phyloP scores from a whole-genome alignment of 164 flowering plant species.

The Umbilicus rupestris region DNA sequence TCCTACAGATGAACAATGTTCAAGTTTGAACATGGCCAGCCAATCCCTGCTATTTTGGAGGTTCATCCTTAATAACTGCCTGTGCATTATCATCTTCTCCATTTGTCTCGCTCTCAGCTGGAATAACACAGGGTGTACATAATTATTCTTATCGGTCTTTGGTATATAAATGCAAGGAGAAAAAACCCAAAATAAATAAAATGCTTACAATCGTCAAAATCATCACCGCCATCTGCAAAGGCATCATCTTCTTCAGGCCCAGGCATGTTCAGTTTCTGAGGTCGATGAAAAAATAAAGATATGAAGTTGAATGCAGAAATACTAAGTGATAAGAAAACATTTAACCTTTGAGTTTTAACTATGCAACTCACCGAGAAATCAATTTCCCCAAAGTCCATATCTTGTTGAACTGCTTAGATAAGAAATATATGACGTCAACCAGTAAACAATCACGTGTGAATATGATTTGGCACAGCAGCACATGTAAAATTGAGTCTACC shows the following conservation, averaged over 20 bases:
- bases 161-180: background rate
- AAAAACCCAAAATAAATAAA: background rate
- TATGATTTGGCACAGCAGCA: background rate
- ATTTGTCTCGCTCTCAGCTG: background rate
- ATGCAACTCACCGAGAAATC: conserved; percentile 46
- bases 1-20: background rate
- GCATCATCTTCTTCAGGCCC: conserved; percentile 8
- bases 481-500: conserved; percentile 1
- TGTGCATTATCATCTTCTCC: background rate
- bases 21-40: background rate
- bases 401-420: conserved; percentile 25
- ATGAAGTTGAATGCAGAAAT: background rate
- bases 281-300: background rate
- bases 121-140: background rate
- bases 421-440: background rate
- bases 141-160: background rate
- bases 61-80: background rate
- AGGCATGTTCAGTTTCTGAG: conserved; percentile 25
- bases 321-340: background rate
- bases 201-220: conserved; percentile 9
- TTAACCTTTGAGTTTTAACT: too few species aligned
- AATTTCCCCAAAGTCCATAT: conserved; percentile 39
- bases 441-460: background rate
- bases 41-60: background rate
- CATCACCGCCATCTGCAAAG: conserved; percentile 13